phyloP scores from a whole-genome alignment of 1,284 basidiomycete genomes.

The Rhodotorula sp. region DNA sequence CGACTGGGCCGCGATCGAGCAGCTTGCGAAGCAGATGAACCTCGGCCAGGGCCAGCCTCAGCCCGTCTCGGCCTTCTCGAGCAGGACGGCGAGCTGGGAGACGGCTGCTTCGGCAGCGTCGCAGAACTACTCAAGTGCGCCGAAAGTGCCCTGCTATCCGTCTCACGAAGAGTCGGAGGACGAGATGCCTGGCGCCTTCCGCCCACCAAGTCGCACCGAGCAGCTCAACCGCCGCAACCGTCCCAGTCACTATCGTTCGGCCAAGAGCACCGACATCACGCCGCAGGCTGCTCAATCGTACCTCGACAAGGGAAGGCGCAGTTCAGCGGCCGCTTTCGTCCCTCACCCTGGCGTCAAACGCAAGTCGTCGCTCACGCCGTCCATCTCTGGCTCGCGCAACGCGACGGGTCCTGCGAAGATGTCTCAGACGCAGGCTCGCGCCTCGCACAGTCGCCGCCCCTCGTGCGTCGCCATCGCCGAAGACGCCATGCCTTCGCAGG shows the following conservation, averaged over 20 bases:
- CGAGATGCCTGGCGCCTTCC: background rate
- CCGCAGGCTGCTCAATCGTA: background rate
- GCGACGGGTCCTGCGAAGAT: background rate
- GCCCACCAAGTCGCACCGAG: background rate
- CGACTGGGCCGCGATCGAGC: background rate
- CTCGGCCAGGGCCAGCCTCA: background rate
- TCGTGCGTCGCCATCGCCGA: background rate
- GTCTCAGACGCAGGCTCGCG: background rate
- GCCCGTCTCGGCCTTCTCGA: background rate
- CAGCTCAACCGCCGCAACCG: background rate
- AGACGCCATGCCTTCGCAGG: background rate
- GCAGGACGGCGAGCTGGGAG: background rate
- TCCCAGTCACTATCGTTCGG: background rate
- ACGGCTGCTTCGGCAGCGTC: background rate
- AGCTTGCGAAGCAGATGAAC: background rate
- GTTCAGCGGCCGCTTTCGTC: conserved; percentile 16
- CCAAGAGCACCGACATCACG: background rate
- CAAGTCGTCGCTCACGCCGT: background rate
- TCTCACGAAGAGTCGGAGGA: background rate
- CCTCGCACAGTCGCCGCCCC: background rate
- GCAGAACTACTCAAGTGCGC: no score
- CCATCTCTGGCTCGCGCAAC: background rate
- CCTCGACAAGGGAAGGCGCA: conserved; percentile 12
- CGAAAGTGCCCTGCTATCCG: background rate
- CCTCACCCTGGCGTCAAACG: background rate